phyloP scores from a whole-genome alignment of 164 flowering plant species.

The Annona cherimola region DNA sequence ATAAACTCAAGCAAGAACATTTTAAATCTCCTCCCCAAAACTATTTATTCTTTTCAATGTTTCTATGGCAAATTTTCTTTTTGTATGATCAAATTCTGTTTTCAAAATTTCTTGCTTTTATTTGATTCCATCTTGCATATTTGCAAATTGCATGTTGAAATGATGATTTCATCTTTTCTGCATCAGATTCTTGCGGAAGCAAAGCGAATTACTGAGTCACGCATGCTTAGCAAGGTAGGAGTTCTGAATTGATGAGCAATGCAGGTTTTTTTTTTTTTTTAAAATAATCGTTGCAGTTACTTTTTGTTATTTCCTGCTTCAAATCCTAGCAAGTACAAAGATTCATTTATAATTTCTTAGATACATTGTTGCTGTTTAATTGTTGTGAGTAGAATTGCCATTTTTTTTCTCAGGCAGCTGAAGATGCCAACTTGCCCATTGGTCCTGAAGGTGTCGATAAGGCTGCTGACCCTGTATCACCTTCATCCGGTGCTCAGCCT shows the following conservation, averaged over 20 bases:
- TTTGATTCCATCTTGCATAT: not conserved
- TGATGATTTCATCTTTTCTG: not conserved
- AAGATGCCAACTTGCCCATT: constrained; percentile 49
- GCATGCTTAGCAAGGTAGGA: constrained; percentile 54
- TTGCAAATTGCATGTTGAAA: not conserved
- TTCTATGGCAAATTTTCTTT: not conserved
- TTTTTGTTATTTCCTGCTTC: too few relatives aligned
- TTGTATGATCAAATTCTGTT: not conserved
- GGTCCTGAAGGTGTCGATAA: constrained; percentile 45
- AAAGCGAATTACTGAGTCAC: constrained; percentile 73
- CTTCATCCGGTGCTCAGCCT: constrained; percentile 42
- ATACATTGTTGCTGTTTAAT: not conserved
- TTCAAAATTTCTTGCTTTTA: too few relatives aligned
- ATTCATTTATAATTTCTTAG: not conserved
- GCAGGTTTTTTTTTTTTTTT: too few relatives aligned
- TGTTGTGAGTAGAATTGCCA: not conserved
- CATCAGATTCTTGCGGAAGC: constrained; percentile 90
- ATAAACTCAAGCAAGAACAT: not conserved
- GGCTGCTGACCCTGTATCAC: constrained; percentile 30
- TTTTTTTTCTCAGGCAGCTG: constrained; percentile 45
- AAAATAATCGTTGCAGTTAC: too few relatives aligned
- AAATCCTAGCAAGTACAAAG: too few relatives aligned
- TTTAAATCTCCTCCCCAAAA: not conserved
- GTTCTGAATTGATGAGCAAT: not conserved
- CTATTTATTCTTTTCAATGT: not conserved